phyloP scores from a whole-genome alignment of 2,329 filamentous ascomycete genomes.

The Alternaria sp. region DNA sequence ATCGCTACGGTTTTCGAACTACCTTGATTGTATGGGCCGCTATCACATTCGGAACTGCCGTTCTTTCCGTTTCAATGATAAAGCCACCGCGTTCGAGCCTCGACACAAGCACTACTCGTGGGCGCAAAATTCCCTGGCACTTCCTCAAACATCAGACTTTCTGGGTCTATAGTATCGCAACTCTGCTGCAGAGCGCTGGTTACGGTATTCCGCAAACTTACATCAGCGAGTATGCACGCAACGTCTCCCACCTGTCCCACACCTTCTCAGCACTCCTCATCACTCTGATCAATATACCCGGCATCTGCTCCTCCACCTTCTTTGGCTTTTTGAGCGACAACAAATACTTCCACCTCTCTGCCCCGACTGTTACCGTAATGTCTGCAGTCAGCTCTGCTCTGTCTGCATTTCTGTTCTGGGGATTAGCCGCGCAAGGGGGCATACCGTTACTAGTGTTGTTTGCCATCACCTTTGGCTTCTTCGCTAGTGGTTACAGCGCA shows the following conservation, averaged over 20 bases:
- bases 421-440: slow-evolving; percentile 57
- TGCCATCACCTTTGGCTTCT: slow-evolving; percentile 51
- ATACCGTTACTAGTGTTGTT: slow-evolving; percentile 50
- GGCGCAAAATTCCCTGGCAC: too few relatives aligned
- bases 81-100: not conserved
- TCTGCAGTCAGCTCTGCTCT: slow-evolving; percentile 45
- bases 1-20: slow-evolving; percentile 25
- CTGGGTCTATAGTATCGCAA: too few relatives aligned
- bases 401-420: slow-evolving; percentile 54
- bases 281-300: slow-evolving; percentile 46
- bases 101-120: too few relatives aligned
- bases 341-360: slow-evolving; percentile 42
- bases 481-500: slow-evolving; percentile 48
- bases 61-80: slow-evolving; percentile 42
- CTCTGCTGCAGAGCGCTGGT: too few relatives aligned
- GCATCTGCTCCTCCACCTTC: slow-evolving; percentile 42
- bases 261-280: slow-evolving; percentile 45
- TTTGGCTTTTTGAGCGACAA: slow-evolving; percentile 51
- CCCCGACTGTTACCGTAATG: slow-evolving; percentile 28
- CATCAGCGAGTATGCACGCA: not conserved
- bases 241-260: slow-evolving; percentile 23
- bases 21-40: slow-evolving; percentile 27
- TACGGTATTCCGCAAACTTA: too few relatives aligned
- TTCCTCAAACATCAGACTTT: too few relatives aligned
- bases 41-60: slow-evolving; percentile 41